Evolutionary conservation across 139 green algal genomes (phyloP).

Genomic region (Micractinium sp.): DNA sequence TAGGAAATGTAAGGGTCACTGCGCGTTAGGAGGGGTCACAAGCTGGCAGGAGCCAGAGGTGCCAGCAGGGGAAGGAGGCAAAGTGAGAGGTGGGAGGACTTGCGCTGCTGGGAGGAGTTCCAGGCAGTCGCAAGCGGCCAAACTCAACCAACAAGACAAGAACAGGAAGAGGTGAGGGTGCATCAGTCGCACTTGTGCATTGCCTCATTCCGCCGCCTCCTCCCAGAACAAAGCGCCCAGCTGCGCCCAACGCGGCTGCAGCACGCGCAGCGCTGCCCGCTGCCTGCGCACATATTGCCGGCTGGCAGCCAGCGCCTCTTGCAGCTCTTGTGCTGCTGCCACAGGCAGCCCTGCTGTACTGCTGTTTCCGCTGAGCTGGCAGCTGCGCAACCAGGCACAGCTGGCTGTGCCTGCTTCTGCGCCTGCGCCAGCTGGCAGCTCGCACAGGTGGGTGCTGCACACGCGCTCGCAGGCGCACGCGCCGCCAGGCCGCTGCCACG

Average conservation of each 20-base stretch:
- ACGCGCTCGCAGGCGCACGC: constrained; percentile 9
- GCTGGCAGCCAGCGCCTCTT: neutral
- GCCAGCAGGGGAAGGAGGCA: too few relatives aligned
- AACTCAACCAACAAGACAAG: too few relatives aligned
- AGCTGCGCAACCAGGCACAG: constrained; percentile 20
- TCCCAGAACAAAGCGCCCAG: constrained; percentile 6
- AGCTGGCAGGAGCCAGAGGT: too few relatives aligned
- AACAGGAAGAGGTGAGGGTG: too few relatives aligned
- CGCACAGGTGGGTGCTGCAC: constrained; percentile 11
- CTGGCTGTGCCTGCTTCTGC: neutral
- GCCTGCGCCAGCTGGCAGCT: neutral
- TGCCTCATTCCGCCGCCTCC: neutral
- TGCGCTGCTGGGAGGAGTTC: too few relatives aligned
- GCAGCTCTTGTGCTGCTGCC: neutral
- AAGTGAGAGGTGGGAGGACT: too few relatives aligned
- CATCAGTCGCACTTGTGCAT: too few relatives aligned
- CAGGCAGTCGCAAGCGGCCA: too few relatives aligned
- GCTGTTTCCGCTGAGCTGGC: neutral
- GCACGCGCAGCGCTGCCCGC: neutral
- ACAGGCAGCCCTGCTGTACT: neutral
- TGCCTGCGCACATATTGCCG: neutral
- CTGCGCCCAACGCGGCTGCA: constrained; percentile 13
- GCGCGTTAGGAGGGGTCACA: too few relatives aligned
- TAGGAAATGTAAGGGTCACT: too few relatives aligned
- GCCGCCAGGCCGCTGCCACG: neutral